phyloP scores from a whole-genome alignment of 129 eudicot genomes.

The Logfia minima region DNA sequence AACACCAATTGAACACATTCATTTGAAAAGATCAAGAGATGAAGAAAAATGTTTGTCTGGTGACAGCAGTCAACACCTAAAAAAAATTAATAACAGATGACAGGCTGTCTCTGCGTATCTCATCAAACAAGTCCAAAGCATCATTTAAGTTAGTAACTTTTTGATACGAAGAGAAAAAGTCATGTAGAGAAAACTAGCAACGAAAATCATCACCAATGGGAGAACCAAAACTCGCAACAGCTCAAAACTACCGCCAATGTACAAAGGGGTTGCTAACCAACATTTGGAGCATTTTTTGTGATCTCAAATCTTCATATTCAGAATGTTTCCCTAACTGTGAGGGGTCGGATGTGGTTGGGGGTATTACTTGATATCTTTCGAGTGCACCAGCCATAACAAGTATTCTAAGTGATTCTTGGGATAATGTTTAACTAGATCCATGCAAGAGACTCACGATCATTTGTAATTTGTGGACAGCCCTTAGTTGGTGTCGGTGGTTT shows the following conservation, averaged over 20 bases:
- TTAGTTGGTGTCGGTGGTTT: slow-evolving; percentile 95
- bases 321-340: slow-evolving; percentile 22
- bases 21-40: background rate
- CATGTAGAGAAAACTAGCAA: slow-evolving; percentile 31
- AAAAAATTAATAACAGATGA: slow-evolving; percentile 3
- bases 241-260: background rate
- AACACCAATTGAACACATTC: background rate
- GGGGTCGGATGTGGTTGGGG: background rate
- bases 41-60: slow-evolving; percentile 6
- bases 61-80: slow-evolving; percentile 1
- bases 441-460: slow-evolving; percentile 89
- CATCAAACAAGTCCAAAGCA: background rate
- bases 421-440: slow-evolving; percentile 48
- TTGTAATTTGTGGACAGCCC: slow-evolving; percentile 96
- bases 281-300: slow-evolving; percentile 21
- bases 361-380: slow-evolving; percentile 1
- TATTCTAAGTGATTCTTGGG: background rate
- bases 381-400: background rate
- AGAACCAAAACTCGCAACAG: too few relatives aligned
- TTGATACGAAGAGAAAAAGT: background rate
- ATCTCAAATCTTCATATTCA: slow-evolving; percentile 25
- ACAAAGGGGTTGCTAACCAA: background rate
- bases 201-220: slow-evolving; percentile 14
- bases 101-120: background rate
- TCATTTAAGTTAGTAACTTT: background rate